Percentiles rank a stretch among this genome's conserved stretches.
Evolutionary conservation across 179 eudicot genomes (phyloP).

Genomic region (Spinacia oleracea): DNA sequence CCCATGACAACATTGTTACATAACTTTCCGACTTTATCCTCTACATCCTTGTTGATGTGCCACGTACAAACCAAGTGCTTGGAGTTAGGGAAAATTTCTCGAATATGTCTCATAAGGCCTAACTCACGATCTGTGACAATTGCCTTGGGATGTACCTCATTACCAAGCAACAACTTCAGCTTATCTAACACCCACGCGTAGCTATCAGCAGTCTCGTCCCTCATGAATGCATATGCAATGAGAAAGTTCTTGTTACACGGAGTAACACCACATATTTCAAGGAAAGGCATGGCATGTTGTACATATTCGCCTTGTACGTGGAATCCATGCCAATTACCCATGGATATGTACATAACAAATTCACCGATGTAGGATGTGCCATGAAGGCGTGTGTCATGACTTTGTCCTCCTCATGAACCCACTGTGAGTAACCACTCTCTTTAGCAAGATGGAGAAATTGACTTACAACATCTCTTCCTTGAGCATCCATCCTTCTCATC

Average conservation of each 20-base stretch:
- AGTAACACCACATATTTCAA: too few relatives aligned
- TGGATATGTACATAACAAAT: too few relatives aligned
- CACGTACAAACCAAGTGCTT: background rate
- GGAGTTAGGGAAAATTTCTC: background rate
- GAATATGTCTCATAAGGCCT: background rate
- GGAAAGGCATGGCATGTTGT: too few relatives aligned
- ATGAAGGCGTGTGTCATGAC: background rate
- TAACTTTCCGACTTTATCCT: background rate
- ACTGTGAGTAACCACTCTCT: too few relatives aligned
- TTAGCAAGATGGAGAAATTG: background rate
- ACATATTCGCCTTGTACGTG: too few relatives aligned
- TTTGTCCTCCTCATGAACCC: background rate
- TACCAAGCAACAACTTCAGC: background rate
- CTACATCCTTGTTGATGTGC: background rate
- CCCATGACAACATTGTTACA: background rate
- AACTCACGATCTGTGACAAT: background rate
- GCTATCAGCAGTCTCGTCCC: background rate
- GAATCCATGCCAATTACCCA: too few relatives aligned
- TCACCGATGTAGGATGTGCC: too few relatives aligned
- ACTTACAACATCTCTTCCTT: background rate
- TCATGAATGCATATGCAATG: background rate
- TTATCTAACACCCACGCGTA: background rate
- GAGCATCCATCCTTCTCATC: background rate
- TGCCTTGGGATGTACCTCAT: background rate
- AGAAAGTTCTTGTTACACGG: too few relatives aligned